These are phyloP conservation scores for Sanghuangporus sanghuang DNA, from an alignment of 1,284 basidiomycete genomes.

Conservation along the genomic window DNA sequence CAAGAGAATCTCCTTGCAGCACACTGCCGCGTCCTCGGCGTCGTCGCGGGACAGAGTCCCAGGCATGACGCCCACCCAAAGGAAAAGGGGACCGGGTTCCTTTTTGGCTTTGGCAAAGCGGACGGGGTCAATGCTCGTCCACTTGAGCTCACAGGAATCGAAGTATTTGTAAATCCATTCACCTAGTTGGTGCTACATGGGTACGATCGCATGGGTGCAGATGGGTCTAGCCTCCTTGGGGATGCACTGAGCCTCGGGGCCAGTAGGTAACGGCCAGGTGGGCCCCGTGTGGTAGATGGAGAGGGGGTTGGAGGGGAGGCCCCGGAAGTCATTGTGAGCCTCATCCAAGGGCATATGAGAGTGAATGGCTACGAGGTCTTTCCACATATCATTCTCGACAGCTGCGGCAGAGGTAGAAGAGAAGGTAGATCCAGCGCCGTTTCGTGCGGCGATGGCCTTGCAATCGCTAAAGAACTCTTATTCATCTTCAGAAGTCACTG, in stretches of 20 bases:
- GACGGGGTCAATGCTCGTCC: constrained; percentile 6
- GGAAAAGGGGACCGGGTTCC: constrained; percentile 33
- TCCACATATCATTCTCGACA: too few species aligned
- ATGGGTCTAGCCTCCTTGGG: constrained; percentile 24
- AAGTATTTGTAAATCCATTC: neutral
- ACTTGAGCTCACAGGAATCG: neutral
- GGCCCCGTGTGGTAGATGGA: constrained; percentile 22
- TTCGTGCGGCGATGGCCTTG: too few species aligned
- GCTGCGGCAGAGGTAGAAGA: too few species aligned
- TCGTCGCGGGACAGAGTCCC: constrained; percentile 29
- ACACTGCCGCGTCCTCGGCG: constrained; percentile 32
- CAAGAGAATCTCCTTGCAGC: constrained; percentile 32
- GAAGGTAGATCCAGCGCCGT: too few species aligned
- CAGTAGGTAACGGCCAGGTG: constrained; percentile 22
- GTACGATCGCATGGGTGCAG: constrained; percentile 17
- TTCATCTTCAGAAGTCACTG: too few species aligned
- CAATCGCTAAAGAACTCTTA: too few species aligned
- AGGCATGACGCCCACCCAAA: constrained; percentile 37
- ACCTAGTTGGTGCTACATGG: neutral
- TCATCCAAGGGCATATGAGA: constrained; percentile 7
- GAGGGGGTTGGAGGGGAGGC: constrained; percentile 18
- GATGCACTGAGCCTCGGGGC: constrained; percentile 22
- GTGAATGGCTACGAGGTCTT: too few species aligned
- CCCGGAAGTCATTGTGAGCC: constrained; percentile 24
- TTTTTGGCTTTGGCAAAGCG: neutral